Evolutionary conservation across 768 basidiomycete species (phyloP).

Genomic region (Mycena floridula): DNA sequence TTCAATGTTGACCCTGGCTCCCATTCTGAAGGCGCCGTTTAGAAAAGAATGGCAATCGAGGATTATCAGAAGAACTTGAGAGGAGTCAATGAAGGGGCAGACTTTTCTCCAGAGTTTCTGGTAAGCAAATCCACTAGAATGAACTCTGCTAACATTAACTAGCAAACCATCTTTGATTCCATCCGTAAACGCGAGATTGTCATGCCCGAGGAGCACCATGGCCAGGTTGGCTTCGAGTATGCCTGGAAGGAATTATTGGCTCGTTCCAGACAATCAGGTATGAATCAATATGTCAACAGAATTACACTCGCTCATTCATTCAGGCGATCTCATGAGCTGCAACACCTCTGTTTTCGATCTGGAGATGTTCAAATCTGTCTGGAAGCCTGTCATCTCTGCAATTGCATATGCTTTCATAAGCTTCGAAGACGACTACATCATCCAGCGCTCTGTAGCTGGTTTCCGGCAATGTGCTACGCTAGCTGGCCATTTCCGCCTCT

Average conservation of each 20-base stretch:
- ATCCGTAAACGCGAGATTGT: constrained; percentile 93
- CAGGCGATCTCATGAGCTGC: constrained; percentile 69
- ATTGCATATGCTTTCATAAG: constrained; percentile 94
- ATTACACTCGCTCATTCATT: constrained; percentile 2
- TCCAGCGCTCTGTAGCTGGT: constrained; percentile 92
- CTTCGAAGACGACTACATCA: constrained; percentile 95
- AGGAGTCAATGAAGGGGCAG: constrained; percentile 81
- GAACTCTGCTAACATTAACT: constrained; percentile 1
- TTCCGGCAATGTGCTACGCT: constrained; percentile 95
- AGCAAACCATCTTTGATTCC: constrained; percentile 91
- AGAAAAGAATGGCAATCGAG: constrained; percentile 97
- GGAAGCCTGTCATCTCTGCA: constrained; percentile 91
- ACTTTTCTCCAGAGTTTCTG: constrained; percentile 85
- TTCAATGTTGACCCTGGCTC: constrained; percentile 5
- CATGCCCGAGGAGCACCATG: constrained; percentile 96
- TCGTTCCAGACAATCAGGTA: constrained; percentile 77
- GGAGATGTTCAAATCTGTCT: constrained; percentile 91
- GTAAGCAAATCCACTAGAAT: constrained; percentile 32
- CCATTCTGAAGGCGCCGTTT: constrained; percentile 4
- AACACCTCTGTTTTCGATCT: constrained; percentile 78
- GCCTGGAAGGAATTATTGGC: constrained; percentile 95
- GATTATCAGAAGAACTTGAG: constrained; percentile 90
- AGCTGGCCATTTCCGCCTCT: constrained; percentile 81
- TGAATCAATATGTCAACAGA: constrained; percentile 10
- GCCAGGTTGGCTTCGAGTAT: constrained; percentile 95